A percentile compares a stretch with the other conserved stretches of the same genome.
These are phyloP conservation scores for Nosema muscidifuracis DNA, from an alignment of 371 early-diverging fungal species.

Conservation along the genomic window DNA sequence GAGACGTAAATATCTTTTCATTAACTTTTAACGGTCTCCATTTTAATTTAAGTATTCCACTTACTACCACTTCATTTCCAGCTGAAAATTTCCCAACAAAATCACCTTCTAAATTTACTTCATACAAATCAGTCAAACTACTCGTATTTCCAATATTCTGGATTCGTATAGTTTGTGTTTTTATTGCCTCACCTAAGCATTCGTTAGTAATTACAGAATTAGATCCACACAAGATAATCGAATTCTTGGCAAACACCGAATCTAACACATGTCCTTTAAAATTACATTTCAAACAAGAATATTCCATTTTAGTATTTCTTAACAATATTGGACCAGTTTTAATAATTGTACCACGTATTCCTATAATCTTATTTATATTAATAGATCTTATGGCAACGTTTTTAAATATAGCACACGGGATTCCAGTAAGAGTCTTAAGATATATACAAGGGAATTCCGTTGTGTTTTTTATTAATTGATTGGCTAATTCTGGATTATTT, in stretches of 20 bases:
- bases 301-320: slow-evolving; percentile 37
- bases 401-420: slow-evolving; percentile 52
- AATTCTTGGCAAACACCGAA: slow-evolving; percentile 8
- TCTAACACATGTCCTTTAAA: slow-evolving; percentile 7
- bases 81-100: slow-evolving; percentile 51
- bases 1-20: slow-evolving; percentile 43
- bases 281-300: slow-evolving; percentile 51
- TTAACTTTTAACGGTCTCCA: slow-evolving; percentile 45
- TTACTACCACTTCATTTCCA: slow-evolving; percentile 52
- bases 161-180: slow-evolving; percentile 48
- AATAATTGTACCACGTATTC: slow-evolving; percentile 56
- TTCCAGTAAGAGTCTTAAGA: slow-evolving; percentile 10
- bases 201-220: slow-evolving; percentile 19
- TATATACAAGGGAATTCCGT: slow-evolving; percentile 2
- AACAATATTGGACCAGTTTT: slow-evolving; percentile 49
- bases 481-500: slow-evolving; percentile 48
- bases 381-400: slow-evolving; percentile 14
- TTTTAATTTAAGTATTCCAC: slow-evolving; percentile 48
- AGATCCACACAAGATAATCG: slow-evolving; percentile 44
- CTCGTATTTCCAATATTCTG: slow-evolving; percentile 54
- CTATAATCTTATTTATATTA: slow-evolving; percentile 49
- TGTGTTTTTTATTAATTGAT: slow-evolving; percentile 33
- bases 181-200: slow-evolving; percentile 40
- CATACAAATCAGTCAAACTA: slow-evolving; percentile 51
- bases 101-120: slow-evolving; percentile 50